Base-by-base conservation (phyloP, 257 asterid genomes). In the Anisodus tanguticus region DNA sequence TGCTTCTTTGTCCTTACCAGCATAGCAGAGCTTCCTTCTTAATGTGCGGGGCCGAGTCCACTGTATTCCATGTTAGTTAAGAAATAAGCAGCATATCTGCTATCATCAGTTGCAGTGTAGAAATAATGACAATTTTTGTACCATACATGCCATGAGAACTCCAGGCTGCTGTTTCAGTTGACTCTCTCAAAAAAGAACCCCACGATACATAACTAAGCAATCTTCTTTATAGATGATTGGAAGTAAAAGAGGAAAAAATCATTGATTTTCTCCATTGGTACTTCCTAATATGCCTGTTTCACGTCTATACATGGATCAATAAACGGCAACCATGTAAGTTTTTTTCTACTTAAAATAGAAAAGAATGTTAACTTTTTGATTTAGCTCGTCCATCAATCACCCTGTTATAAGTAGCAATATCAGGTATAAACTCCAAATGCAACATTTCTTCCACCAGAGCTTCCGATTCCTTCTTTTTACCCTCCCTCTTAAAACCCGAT, bases 401-500 rank as follows among this genome's bases (percentile, higher is more conserved):
- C 85, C 86, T 86, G 77, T 94, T 96, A 89, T 94, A 94, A 62
- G 97, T 91, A 43, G 94, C 91, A 88, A 96, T 92, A 89, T 92
- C 98, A 64, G 91, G 92, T 57, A 96, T 87, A 63, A 93, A 92
- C 45, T 95, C 98, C 86, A 74, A 86, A 88, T 96, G 98, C 92
- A 94, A 84, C 99, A 94, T 96, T 89, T 94, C 99, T 83, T 92
- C 89, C 85, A 96, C 93, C 88, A 96, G 22, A 82, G 60, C 79
- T 88, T 92, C 94, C 16, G 97, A 97, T 82, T 96, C 99, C 86
- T 90, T 89, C 89, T 89, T 91, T 87, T 91, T 88, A 37, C 93
- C 94, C 89, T 93, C 98, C 86, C 82, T 89, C 2, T 84, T 81
- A 86, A 66, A 92, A 15, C 99, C 99, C 3, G 83, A 84, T 51